A percentile compares a stretch with the other conserved stretches of the same genome.
Evolutionary conservation across 768 basidiomycete species (phyloP).

Genomic region (Coprinopsis sp.): DNA sequence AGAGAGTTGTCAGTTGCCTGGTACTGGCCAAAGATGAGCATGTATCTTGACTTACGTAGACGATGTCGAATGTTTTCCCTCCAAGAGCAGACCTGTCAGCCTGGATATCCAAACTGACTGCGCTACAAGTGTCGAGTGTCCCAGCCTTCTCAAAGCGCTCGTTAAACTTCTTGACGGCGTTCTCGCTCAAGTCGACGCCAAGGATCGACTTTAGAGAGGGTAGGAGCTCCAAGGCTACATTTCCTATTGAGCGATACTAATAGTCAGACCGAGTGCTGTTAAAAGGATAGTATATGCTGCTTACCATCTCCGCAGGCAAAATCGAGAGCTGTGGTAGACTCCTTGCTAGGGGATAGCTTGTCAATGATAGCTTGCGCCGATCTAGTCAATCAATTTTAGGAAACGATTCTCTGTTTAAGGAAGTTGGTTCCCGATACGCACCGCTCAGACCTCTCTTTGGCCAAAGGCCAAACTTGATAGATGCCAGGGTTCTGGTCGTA

Average conservation of each 20-base stretch:
- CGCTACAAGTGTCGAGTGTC: conserved; percentile 41
- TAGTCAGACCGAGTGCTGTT: not conserved
- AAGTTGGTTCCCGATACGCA: not conserved
- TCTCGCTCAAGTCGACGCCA: conserved; percentile 67
- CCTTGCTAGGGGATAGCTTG: conserved; percentile 42
- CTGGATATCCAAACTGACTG: conserved; percentile 48
- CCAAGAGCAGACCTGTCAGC: conserved; percentile 41
- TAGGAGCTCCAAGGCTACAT: conserved; percentile 51
- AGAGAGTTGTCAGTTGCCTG: not conserved
- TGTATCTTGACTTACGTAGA: conserved; percentile 51
- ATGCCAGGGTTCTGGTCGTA: conserved; percentile 3
- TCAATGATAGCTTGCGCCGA: conserved; percentile 28
- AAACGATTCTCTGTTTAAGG: not conserved
- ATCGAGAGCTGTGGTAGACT: conserved; percentile 54
- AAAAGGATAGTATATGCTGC: not conserved
- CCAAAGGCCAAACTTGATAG: conserved; percentile 11
- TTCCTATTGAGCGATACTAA: conserved; percentile 42
- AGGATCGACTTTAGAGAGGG: conserved; percentile 53
- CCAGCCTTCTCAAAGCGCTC: conserved; percentile 26
- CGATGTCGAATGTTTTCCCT: conserved; percentile 53
- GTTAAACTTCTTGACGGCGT: conserved; percentile 60
- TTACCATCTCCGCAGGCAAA: conserved; percentile 68
- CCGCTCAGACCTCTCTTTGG: conserved; percentile 15
- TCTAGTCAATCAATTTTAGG: conserved; percentile 10
- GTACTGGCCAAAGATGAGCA: not conserved